Base-by-base conservation (phyloP, 805 yeast species). In the Crinitomyces ghanaensis region DNA sequence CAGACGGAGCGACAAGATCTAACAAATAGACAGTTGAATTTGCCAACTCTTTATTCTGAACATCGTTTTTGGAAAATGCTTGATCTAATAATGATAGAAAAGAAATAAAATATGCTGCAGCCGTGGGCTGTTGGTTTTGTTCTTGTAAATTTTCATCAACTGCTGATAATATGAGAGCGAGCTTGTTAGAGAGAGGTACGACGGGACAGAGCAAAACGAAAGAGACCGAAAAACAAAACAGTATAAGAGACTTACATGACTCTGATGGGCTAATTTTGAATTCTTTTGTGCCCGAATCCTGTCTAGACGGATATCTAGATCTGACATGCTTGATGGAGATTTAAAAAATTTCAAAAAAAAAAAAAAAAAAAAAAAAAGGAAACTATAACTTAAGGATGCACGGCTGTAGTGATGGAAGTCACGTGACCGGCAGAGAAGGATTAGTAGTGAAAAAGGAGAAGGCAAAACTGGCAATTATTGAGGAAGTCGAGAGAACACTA, bases 261-360 rank as follows among this genome's bases (percentile, higher is more conserved):
- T 80, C 59, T 85, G 96, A 55, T 85, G 82, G 16, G 78, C 84
- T 32, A 86, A 61, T 53, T 83, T 84, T n/a, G 94, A 83, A 41
- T 59, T 67, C 46, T 69, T 59, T 49, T 85, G 95, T 4, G 63
- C 45, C 53, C 95, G 70, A 44, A 86, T 74, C 37, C 38, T 39
- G 28, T 38, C 45, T 30, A 46, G 42, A 16, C 42, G 43, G 22
- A 35, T 30, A 19, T 46, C 46, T 15, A 46, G 40, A 18, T n/a
- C n/a, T n/a, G n/a, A n/a, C n/a, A n/a, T n/a, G n/a, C n/a, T n/a
- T n/a, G n/a, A n/a, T n/a, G n/a, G 40, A n/a, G n/a, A n/a, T n/a
- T n/a, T n/a, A n/a, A n/a, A n/a, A n/a, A n/a, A n/a, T n/a, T n/a
- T n/a, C n/a, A n/a, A n/a, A n/a, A n/a, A n/a, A n/a, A n/a, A n/a